phyloP scores from a whole-genome alignment of 805 yeast species.

The Candida endomychidarum region DNA sequence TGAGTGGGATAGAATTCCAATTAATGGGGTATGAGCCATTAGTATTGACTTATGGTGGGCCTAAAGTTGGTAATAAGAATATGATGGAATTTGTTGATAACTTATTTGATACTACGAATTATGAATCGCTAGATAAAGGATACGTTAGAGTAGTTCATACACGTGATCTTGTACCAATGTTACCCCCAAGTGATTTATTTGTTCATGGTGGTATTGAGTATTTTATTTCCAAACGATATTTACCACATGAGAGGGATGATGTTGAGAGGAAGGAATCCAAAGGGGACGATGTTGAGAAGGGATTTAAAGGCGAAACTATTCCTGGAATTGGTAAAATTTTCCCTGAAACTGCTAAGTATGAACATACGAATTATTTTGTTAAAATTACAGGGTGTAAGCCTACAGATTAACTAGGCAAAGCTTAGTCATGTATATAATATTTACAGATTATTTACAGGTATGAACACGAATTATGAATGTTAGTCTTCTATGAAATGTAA shows the following conservation, averaged over 20 bases:
- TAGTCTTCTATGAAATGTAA: too few species aligned
- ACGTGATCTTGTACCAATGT: constrained; percentile 57
- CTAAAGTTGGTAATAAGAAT: constrained; percentile 58
- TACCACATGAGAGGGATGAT: constrained; percentile 36
- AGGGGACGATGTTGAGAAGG: too few species aligned
- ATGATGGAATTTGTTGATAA: constrained; percentile 54
- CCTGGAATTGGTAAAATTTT: constrained; percentile 15
- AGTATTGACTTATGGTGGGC: constrained; percentile 62
- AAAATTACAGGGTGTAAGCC: constrained; percentile 32
- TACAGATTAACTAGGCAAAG: too few species aligned
- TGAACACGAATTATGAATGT: too few species aligned
- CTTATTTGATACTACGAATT: constrained; percentile 40
- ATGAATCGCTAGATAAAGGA: constrained; percentile 34
- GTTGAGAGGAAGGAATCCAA: constrained; percentile 10
- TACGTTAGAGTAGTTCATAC: constrained; percentile 56
- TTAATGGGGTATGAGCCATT: constrained; percentile 53
- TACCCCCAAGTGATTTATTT: constrained; percentile 53
- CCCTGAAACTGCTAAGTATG: constrained; percentile 25
- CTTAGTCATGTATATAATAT: too few species aligned
- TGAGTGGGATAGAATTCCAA: constrained; percentile 62
- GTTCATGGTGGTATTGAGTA: constrained; percentile 54
- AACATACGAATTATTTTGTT: constrained; percentile 32
- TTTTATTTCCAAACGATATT: constrained; percentile 36
- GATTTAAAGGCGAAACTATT: constrained; percentile 1
- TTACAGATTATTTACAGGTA: constrained; percentile 24